A percentile compares a stretch with the other conserved stretches of the same genome.
Conservation (phyloP, 2,329 filamentous ascomycete species). For the Talaromyces sp. region DNA sequence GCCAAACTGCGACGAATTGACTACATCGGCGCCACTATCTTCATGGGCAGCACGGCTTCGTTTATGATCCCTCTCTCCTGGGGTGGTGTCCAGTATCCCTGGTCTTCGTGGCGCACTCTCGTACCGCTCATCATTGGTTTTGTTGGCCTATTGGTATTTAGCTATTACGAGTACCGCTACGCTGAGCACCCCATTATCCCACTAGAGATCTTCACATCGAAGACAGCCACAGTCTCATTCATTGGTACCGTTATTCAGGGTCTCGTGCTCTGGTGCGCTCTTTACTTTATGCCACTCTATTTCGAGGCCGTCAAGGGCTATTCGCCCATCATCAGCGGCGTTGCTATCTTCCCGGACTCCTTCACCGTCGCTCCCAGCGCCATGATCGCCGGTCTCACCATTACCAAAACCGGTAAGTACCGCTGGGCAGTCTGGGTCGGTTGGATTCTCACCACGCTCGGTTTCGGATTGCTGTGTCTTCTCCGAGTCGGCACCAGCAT, state of each 20-base stretch:
- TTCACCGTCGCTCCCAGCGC: slow-evolving; percentile 63
- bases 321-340: slow-evolving; percentile 49
- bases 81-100: slow-evolving; percentile 30
- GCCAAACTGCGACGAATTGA: slow-evolving; percentile 26
- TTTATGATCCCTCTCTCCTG: slow-evolving; percentile 32
- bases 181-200: slow-evolving; percentile 40
- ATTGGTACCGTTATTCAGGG: slow-evolving; percentile 38
- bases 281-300: slow-evolving; percentile 46
- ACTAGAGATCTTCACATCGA: slow-evolving; percentile 43
- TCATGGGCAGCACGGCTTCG: slow-evolving; percentile 27
- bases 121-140: slow-evolving; percentile 30
- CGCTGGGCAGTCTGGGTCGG: slow-evolving; percentile 60
- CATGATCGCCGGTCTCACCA: slow-evolving; percentile 47
- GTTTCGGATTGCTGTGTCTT: slow-evolving; percentile 49
- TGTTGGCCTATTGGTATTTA: slow-evolving; percentile 24
- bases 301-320: slow-evolving; percentile 42
- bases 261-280: slow-evolving; percentile 35
- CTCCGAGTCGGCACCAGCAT: slow-evolving; percentile 8
- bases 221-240: slow-evolving; percentile 34
- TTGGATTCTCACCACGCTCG: slow-evolving; percentile 58
- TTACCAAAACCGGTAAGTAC: slow-evolving; percentile 57
- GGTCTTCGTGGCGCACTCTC: slow-evolving; percentile 29
- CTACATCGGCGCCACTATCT: slow-evolving; percentile 28
- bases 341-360: slow-evolving; percentile 58
- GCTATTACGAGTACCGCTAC: slow-evolving; percentile 19